A percentile compares a stretch with the other conserved stretches of the same genome.
Conservation (phyloP, 2,329 filamentous ascomycete genomes). For the Diaporthe ilicicola region DNA sequence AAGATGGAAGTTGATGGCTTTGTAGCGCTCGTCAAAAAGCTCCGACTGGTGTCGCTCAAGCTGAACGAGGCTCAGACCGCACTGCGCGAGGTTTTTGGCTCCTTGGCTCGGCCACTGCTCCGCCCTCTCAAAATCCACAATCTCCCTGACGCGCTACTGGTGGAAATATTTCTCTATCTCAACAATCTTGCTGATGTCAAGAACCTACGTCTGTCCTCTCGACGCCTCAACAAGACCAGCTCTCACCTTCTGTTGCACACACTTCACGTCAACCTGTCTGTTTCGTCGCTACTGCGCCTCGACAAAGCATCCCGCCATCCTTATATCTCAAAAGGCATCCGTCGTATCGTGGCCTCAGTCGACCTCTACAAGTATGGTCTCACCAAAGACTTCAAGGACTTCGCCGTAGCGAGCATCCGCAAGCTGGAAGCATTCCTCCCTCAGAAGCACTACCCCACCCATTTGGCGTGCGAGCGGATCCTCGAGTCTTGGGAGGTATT, state of each 20-base stretch:
- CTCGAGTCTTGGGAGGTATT: too few species aligned
- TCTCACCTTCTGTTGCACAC: constrained; percentile 7
- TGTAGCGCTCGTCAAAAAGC: background rate
- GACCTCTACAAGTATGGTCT: background rate
- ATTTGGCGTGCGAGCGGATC: too few species aligned
- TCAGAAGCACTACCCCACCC: too few species aligned
- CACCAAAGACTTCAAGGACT: background rate
- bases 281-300: background rate
- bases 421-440: background rate
- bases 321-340: background rate
- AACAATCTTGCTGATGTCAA: background rate
- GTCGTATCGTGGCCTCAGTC: background rate
- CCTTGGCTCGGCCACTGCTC: background rate
- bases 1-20: background rate
- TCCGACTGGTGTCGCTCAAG: background rate
- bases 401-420: background rate
- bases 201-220: background rate
- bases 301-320: background rate
- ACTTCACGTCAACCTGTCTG: background rate
- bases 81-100: background rate
- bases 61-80: background rate
- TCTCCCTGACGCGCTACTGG: constrained; percentile 1
- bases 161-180: background rate
- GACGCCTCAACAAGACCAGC: background rate
- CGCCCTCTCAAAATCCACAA: background rate